Base-by-base conservation (phyloP, 345 rosid genomes). In the Luvunga scandens region DNA sequence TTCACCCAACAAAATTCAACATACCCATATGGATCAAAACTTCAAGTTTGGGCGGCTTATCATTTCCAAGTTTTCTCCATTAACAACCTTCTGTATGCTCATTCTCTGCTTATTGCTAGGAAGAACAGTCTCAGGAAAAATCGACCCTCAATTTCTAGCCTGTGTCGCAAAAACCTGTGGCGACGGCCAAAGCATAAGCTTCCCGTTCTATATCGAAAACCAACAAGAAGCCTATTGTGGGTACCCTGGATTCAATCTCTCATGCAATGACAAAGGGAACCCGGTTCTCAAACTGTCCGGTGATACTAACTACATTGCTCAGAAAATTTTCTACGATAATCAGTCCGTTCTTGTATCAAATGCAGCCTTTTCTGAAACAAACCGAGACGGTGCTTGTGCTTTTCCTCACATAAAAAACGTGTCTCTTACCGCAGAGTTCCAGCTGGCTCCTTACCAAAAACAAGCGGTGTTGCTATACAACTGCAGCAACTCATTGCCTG, bases 311-410 rank as follows among this genome's bases (percentile, higher is more conserved):
- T 88, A 81, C 39, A 65, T 74, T 16, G 65, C 88, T 67, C 79
- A 33, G 0, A n/a, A 76, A 7, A 88, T 90, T 50, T 27, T 33
- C 62, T 84, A 88, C 77, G 1, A 42, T 2, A 76, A 57, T 71
- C 90, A 82, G 13, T 83, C 86, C 68, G 33, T 90, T 66, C 86
- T 68, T 1, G 79, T 90, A 28, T 82, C 93, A 5, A 83, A 81
- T 61, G 73, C 78, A 0, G 87, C 69, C 0, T 14, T 77, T 48
- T 73, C 18, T 9, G 66, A 68, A 30, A 14, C 25, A 39, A 66
- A 14, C 27, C 31, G 14, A 4, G 31, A 59, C 18, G 6, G 14
- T 12, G 10, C 38, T n/a, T 75, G 85, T 71, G 21, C 38, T 38
- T 18, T 56, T 53, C 80, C 75, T 60, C 77, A 38, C 24, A 38